Evolutionary conservation across 2,329 filamentous ascomycete genomes (phyloP).

Genomic region (Verticillium klebahnii): DNA sequence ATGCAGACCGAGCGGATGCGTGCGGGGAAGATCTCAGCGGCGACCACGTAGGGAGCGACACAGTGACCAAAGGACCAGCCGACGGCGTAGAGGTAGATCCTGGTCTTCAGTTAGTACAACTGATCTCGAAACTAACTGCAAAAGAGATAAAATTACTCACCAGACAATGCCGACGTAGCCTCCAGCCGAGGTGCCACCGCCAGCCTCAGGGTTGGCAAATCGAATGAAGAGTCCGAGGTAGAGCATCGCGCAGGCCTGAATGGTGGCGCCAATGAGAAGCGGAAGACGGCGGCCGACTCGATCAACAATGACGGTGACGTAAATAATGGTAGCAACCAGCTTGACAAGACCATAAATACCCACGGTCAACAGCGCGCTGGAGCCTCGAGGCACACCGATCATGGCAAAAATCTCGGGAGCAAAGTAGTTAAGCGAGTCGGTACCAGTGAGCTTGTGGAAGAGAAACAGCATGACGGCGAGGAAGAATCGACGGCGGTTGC

Average conservation of each 20-base stretch:
- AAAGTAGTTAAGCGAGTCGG: slow-evolving; percentile 34
- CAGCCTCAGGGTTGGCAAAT: slow-evolving; percentile 23
- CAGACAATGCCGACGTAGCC: slow-evolving; percentile 35
- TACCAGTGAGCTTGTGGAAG: slow-evolving; percentile 37
- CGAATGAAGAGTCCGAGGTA: slow-evolving; percentile 26
- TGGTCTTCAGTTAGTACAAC: slow-evolving; percentile 2
- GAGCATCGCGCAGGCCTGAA: slow-evolving; percentile 18
- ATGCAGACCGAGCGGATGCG: slow-evolving; percentile 22
- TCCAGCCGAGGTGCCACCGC: slow-evolving; percentile 28
- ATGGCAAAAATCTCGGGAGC: slow-evolving; percentile 32
- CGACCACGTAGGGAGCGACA: slow-evolving; percentile 16
- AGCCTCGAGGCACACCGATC: slow-evolving; percentile 28
- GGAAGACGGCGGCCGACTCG: slow-evolving; percentile 21
- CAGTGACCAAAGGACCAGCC: slow-evolving; percentile 19
- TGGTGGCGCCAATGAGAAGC: slow-evolving; percentile 17
- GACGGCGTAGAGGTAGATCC: slow-evolving; percentile 25
- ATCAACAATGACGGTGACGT: slow-evolving; percentile 23
- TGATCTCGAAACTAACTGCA: not conserved
- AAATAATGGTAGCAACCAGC: slow-evolving; percentile 16
- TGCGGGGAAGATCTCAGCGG: slow-evolving; percentile 24
- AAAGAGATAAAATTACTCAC: not conserved
- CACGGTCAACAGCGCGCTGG: slow-evolving; percentile 28
- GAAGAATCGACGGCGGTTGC: slow-evolving; percentile 27
- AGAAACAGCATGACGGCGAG: slow-evolving; percentile 29
- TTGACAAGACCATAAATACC: slow-evolving; percentile 24